A percentile compares a stretch with the other conserved stretches of the same genome.
phyloP scores from a whole-genome alignment of 2,329 filamentous ascomycete species.

The Aureobasidium pullulans region DNA sequence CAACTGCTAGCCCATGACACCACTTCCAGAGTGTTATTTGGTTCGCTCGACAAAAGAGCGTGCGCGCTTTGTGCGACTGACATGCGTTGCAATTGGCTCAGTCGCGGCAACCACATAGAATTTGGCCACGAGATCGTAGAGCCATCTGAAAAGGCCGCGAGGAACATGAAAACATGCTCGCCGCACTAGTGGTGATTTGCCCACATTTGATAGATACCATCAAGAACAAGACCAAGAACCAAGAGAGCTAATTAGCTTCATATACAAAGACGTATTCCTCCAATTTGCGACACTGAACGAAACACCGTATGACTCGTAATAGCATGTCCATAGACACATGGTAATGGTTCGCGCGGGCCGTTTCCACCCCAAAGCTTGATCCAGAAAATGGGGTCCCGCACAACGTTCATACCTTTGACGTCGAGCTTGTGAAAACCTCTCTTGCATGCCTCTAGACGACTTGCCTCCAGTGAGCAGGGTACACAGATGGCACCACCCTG shows the following conservation, averaged over 20 bases:
- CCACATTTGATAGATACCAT: no score
- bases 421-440: not conserved
- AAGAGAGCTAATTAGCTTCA: not conserved
- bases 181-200: no score
- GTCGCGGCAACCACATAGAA: no score
- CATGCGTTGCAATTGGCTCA: no score
- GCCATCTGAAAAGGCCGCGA: not conserved
- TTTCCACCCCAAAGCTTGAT: conserved; percentile 12
- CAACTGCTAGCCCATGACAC: not conserved
- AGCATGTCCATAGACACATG: not conserved
- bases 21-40: not conserved
- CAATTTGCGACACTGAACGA: not conserved
- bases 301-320: not conserved
- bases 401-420: conserved; percentile 10
- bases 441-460: no score
- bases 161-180: not conserved
- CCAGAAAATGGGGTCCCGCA: not conserved
- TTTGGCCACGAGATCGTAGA: no score
- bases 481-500: not conserved
- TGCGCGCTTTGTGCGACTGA: no score
- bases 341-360: conserved; percentile 12
- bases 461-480: not conserved
- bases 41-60: not conserved
- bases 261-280: no score
- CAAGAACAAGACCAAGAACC: not conserved